Evolutionary conservation across 345 rosid species (phyloP), one percentile per base, ranked within the genome.

Genomic region (Gossypium australe): DNA sequence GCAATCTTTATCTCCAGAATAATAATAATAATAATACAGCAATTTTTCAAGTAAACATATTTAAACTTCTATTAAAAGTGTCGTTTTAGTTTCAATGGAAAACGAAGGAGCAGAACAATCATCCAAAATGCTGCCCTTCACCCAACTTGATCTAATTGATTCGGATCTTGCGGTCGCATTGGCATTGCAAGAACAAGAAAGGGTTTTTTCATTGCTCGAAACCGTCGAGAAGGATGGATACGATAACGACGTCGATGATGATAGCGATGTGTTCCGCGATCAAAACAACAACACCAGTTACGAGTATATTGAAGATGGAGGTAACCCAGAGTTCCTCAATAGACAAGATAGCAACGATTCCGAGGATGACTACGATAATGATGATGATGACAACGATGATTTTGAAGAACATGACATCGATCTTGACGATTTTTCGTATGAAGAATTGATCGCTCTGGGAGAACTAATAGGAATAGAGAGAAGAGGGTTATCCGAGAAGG

Each of bases 371-470:
- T 5, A 17, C 2, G 10, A 18, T 1, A 4, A 51, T n/a, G 25
- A n/a, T 7, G 7, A 22, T 11, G 64, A 91, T 47, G 98, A 34
- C 41, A 14, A 5, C 18, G 59, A 55, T 7, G 7, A 11, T 2
- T 16, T 24, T 24, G 64, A 59, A 4, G 24, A 22, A 4, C 41
- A 91, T 47, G 98, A 86, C 29, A 82, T 91, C 34, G 95, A 94
- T 10, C 92, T 83, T 0, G 97, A 94, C 64, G 88, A 87, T 44
- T 74, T 90, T 55, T 82, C 97, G 4, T 88, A 92, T 57, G 97
- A 94, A 61, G 94, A 92, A 29, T 58, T 94, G 81, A 74, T 94
- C 7, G 92, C 92, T 1, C 76, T 92, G 0, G 94, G 94, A 14
- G 98, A 94, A 49, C 70, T 86, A 9, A 83, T 94, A 2, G 95